phyloP scores from a whole-genome alignment of 139 green algal genomes.

The Micractinium conductrix region DNA sequence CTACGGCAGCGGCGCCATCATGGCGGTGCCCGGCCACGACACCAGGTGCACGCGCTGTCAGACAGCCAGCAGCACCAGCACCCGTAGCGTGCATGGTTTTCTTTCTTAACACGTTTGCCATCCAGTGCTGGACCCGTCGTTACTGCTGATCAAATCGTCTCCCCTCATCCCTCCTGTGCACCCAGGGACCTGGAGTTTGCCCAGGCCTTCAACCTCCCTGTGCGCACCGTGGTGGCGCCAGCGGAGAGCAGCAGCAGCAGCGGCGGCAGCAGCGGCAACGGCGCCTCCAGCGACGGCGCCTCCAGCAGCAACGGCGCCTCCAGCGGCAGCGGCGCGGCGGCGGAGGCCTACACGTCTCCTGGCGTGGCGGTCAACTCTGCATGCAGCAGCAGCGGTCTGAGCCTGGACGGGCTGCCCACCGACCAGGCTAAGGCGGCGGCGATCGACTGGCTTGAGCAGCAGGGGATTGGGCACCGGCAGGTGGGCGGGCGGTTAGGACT shows the following conservation, averaged over 20 bases:
- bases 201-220: conserved; percentile 71
- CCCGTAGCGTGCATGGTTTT: too few species aligned
- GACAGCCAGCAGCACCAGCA: too few species aligned
- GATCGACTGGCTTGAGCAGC: conserved; percentile 62
- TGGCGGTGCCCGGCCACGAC: conserved; percentile 98
- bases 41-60: too few species aligned
- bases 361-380: conserved; percentile 72
- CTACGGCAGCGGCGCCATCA: conserved; percentile 97
- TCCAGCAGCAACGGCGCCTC: not conserved
- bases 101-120: too few species aligned
- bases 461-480: conserved; percentile 40
- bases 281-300: conserved; percentile 15
- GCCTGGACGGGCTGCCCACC: conserved; percentile 77
- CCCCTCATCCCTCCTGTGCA: too few species aligned
- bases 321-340: not conserved
- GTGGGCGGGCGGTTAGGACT: not conserved
- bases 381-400: conserved; percentile 55
- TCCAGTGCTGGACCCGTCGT: too few species aligned
- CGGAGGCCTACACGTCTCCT: conserved; percentile 15
- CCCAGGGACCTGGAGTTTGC: conserved; percentile 97
- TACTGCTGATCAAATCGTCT: too few species aligned
- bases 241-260: conserved; percentile 15
- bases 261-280: conserved; percentile 10
- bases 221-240: conserved; percentile 71
- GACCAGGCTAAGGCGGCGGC: conserved; percentile 51